A percentile compares a stretch with the other conserved stretches of the same genome.
Evolutionary conservation across 2,329 filamentous ascomycete species (phyloP).

Genomic region (Chaetothyriales sp.): DNA sequence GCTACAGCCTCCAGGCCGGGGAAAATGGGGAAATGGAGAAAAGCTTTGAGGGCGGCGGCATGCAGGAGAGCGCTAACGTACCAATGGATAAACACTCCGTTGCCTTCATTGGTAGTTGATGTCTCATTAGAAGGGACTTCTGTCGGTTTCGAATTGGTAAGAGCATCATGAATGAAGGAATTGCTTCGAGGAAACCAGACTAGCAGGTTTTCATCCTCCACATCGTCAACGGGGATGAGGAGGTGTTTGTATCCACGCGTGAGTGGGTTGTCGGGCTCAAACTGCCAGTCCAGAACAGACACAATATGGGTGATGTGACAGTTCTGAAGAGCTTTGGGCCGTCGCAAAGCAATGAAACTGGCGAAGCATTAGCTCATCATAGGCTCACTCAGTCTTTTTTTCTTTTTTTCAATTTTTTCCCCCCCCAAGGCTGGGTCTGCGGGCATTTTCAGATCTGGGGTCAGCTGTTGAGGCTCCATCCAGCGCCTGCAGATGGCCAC

Average conservation of each 20-base stretch:
- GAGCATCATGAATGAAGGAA: conserved; percentile 64
- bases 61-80: conserved; percentile 29
- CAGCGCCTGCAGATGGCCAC: not conserved
- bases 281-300: conserved; percentile 56
- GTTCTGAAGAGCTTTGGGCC: conserved; percentile 52
- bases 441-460: not conserved
- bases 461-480: not conserved
- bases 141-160: conserved; percentile 29
- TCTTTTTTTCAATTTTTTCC: too few relatives aligned
- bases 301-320: conserved; percentile 77
- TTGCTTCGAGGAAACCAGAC: conserved; percentile 65
- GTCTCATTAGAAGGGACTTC: not conserved
- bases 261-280: conserved; percentile 33
- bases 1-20: not conserved
- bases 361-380: conserved; percentile 1
- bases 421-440: not conserved
- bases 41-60: not conserved
- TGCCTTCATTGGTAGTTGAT: conserved; percentile 25
- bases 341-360: conserved; percentile 66
- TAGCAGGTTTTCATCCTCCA: conserved; percentile 75
- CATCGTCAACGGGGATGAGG: conserved; percentile 74
- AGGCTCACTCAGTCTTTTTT: not conserved
- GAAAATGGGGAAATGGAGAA: not conserved
- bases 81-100: conserved; percentile 54
- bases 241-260: conserved; percentile 55